Percentiles rank a stretch among this genome's conserved stretches.
Evolutionary conservation across 306 rosid species (phyloP).

Genomic region (Morella rubra): DNA sequence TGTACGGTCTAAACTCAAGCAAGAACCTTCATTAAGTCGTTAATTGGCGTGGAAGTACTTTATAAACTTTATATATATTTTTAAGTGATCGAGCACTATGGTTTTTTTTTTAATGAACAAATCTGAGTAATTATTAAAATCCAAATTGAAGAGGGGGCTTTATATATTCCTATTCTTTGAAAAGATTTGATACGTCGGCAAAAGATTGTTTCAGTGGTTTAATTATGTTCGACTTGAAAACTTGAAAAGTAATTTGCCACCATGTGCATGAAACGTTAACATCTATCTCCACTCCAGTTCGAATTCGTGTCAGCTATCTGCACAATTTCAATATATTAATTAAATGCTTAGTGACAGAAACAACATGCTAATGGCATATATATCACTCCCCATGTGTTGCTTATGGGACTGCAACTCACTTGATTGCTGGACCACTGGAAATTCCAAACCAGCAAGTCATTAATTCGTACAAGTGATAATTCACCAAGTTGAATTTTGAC

Average conservation of each 20-base stretch:
- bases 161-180: not conserved
- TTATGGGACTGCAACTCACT: not conserved
- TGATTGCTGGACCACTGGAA: not conserved
- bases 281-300: not conserved
- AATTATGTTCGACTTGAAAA: slow-evolving; percentile 8
- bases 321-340: not conserved
- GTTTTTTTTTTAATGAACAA: not conserved
- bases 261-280: not conserved
- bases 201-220: slow-evolving; percentile 6
- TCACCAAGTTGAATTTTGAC: not conserved
- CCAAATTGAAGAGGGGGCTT: too few relatives aligned
- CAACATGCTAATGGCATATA: slow-evolving; percentile 1
- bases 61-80: not conserved
- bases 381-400: not conserved
- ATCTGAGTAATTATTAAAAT: not conserved
- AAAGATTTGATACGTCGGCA: slow-evolving; percentile 1
- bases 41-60: not conserved
- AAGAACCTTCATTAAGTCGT: not conserved
- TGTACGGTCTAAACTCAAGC: not conserved
- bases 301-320: not conserved
- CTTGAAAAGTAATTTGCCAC: not conserved
- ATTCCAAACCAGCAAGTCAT: not conserved
- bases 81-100: not conserved
- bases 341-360: not conserved
- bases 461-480: not conserved